Conservation (phyloP, 306 rosid genomes). For the Hippophae rhamnoides region DNA sequence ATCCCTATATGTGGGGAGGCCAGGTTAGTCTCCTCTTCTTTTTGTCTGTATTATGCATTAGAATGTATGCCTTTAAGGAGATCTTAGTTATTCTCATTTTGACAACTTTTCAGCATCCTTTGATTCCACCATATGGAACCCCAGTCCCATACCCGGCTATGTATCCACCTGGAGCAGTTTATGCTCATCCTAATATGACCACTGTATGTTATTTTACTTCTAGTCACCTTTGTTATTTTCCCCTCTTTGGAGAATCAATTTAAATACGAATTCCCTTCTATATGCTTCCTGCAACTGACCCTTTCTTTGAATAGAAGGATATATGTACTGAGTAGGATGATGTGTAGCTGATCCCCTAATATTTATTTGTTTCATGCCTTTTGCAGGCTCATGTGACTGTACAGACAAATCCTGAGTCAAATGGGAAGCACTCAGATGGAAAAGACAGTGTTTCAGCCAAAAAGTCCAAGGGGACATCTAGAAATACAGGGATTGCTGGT, state of each 20-base stretch:
- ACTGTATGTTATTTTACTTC: slow-evolving; percentile 34
- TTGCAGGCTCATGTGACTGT: slow-evolving; percentile 48
- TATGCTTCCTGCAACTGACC: neutral
- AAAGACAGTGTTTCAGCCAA: slow-evolving; percentile 61
- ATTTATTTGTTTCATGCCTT: slow-evolving; percentile 13
- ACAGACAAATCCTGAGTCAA: slow-evolving; percentile 41
- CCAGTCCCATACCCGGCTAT: slow-evolving; percentile 91
- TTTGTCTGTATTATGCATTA: slow-evolving; percentile 1
- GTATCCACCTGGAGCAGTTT: slow-evolving; percentile 85
- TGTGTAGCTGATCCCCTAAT: slow-evolving; percentile 16
- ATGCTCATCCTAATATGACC: slow-evolving; percentile 89
- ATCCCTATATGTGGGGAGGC: slow-evolving; percentile 93
- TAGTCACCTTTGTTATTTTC: neutral
- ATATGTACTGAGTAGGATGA: neutral
- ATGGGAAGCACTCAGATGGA: slow-evolving; percentile 60
- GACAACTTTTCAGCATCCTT: slow-evolving; percentile 60
- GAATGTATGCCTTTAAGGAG: neutral
- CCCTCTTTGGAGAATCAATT: neutral
- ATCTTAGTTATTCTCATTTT: slow-evolving; percentile 9
- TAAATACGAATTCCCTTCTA: neutral
- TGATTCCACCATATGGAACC: slow-evolving; percentile 88
- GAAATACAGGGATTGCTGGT: slow-evolving; percentile 29
- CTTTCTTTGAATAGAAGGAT: neutral
- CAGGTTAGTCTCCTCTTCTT: slow-evolving; percentile 43
- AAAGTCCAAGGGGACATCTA: slow-evolving; percentile 54